Evolutionary conservation across 305 asterid species (phyloP).

Genomic region (Solanum hybrid): DNA sequence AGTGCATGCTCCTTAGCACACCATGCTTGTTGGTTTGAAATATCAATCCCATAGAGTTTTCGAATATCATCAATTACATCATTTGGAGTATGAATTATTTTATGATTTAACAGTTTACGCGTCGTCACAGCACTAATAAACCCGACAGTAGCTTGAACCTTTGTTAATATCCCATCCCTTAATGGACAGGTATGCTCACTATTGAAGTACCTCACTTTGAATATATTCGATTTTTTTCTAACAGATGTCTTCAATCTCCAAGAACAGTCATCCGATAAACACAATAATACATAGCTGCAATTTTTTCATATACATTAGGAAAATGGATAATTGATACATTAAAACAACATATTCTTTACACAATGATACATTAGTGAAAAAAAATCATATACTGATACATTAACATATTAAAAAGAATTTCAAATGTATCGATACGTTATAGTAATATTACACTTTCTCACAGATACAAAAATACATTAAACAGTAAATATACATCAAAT

Average conservation of each 20-base stretch:
- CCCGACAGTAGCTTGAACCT: background rate
- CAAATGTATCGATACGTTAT: background rate
- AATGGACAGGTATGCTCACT: background rate
- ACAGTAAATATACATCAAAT: background rate
- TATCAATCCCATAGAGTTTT: background rate
- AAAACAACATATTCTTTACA: background rate
- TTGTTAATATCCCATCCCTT: background rate
- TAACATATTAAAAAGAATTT: background rate
- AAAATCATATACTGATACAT: background rate
- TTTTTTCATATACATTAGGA: no score
- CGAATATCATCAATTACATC: background rate
- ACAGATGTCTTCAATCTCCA: background rate
- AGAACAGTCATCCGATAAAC: background rate
- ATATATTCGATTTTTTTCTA: background rate
- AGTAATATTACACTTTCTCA: background rate
- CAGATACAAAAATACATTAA: background rate
- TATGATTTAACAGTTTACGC: background rate
- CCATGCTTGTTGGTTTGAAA: background rate
- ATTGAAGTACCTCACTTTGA: background rate
- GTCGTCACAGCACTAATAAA: background rate
- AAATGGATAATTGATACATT: background rate
- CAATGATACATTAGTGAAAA: background rate
- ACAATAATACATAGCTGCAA: background rate
- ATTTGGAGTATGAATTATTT: background rate
- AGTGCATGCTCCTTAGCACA: background rate